phyloP scores from a whole-genome alignment of 305 asterid genomes.

The Coffea humblotiana region DNA sequence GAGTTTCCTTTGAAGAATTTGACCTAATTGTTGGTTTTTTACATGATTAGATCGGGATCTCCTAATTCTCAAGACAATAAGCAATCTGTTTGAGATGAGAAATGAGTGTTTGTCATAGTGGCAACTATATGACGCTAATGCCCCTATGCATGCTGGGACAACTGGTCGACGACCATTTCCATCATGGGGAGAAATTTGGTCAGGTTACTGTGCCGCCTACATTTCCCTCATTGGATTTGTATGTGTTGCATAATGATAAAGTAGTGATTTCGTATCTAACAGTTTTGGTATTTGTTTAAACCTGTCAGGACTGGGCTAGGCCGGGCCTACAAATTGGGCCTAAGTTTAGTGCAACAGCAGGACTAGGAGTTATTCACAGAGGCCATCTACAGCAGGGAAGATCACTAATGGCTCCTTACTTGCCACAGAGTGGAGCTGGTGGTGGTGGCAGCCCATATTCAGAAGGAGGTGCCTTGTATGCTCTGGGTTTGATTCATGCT shows the following conservation, averaged over 20 bases:
- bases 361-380: constrained; percentile 94
- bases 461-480: constrained; percentile 64
- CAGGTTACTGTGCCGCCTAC: constrained; percentile 7
- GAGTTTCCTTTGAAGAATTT: constrained; percentile 9
- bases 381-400: constrained; percentile 99
- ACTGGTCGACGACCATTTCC: constrained; percentile 98
- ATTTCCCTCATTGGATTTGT: not conserved
- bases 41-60: constrained; percentile 81
- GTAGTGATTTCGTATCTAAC: constrained; percentile 7
- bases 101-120: constrained; percentile 98
- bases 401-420: constrained; percentile 97
- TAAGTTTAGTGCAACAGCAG: constrained; percentile 98
- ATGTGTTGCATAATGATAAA: not conserved
- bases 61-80: constrained; percentile 92
- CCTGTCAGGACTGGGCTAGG: constrained; percentile 96
- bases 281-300: constrained; percentile 12
- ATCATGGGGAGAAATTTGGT: constrained; percentile 99
- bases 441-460: constrained; percentile 97
- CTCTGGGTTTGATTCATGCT: constrained; percentile 75
- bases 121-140: constrained; percentile 97
- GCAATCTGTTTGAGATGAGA: constrained; percentile 98
- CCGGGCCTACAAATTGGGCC: constrained; percentile 99
- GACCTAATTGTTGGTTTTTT: constrained; percentile 25
- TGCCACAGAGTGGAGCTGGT: constrained; percentile 85
- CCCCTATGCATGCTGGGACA: constrained; percentile 99